Base-by-base conservation (phyloP, 345 rosid genomes). In the Arabidopsis thaliana region DNA sequence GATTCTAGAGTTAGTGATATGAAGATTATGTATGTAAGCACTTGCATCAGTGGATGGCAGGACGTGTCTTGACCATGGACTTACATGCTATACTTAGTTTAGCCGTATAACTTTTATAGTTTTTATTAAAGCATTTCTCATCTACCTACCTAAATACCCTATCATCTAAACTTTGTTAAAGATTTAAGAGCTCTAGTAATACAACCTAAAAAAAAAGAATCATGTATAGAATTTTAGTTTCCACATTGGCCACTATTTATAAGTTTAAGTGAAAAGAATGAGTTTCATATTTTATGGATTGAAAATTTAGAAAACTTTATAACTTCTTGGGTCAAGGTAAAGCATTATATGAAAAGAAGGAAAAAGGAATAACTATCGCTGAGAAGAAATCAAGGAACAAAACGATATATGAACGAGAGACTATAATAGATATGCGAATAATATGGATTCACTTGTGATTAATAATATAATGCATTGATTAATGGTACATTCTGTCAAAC, bases 311-410 rank as follows among this genome's bases (percentile, higher is more conserved):
- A 4, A 28, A 28, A 28, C 3, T 28, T 2, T 28, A 28, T 28
- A 28, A 28, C 6, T 38, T 71, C 42, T 46, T 63, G 55, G 72
- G 56, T 49, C 13, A 65, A 59, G 49, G 34, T 71, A 77, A 57
- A 70, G 71, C 66, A 45, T 62, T 56, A 55, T 61, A 36, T 51
- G 65, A 76, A 68, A 61, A 55, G 28, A 72, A 77, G 33, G 64
- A 14, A 51, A 62, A 69, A 14, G 66, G 82, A 83, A 82, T 72
- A 79, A 83, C 67, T 58, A 74, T 79, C n/a, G 67, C 40, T 78
- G 70, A 67, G 76, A 82, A 85, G 81, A 79, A 76, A 37, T 69
- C 58, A 58, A 73, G 23, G 59, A 78, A 78, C 80, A 78, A 81
- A 72, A 65, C 60, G 60, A 73, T 59, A 83, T 65, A 78, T 56